Evolutionary conservation across 2,329 filamentous ascomycete genomes (phyloP), one percentile per base, ranked within the genome.

Genomic region (Hortaea sp.): DNA sequence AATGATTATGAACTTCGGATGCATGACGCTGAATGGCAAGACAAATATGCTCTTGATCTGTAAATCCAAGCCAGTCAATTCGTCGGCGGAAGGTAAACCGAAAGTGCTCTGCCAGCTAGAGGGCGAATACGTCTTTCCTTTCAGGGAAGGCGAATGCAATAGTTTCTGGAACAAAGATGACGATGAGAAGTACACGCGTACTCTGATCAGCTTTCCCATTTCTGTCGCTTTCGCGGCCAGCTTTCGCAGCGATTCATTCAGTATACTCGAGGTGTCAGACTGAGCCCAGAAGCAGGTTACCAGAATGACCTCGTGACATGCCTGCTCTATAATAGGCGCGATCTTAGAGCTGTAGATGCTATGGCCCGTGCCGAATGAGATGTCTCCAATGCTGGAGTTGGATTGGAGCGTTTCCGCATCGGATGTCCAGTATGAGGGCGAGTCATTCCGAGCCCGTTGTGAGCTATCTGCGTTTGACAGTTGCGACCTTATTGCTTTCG

Each of bases 271-370:
- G 0, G 79, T 82, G 1, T 72, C 64, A 0, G 85, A 89, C 0
- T 70, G 68, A 0, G 85, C 81, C 85, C 85, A 89, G 66, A 89
- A 92, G 64, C 86, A 90, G 6, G 86, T 90, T 5, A 88, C 83
- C 38, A 92, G 73, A 48, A 88, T 77, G 29, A 89, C 69, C 56
- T 88, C 85, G 41, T 73, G 66, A 32, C 74, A 69, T 2, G 85
- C 81, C 0, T 66, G 60, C 4, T 77, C 66, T 3, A 89, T 73
- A 6, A 79, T 77, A 1, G 83, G 78, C 0, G 82, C 65, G 5
- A 88, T 69, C 3, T 63, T 57, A 2, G 55, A 41, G 2, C 42
- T 37, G 57, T 66, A 72, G 43, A 75, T 65, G 6, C 60, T 55
- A 13, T 63, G 64, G 39, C 71, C 72, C 1, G 69, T 73, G 7